A percentile compares a stretch with the other conserved stretches of the same genome.
phyloP scores from a whole-genome alignment of 805 yeast genomes.

The Komagataella pastoris region DNA sequence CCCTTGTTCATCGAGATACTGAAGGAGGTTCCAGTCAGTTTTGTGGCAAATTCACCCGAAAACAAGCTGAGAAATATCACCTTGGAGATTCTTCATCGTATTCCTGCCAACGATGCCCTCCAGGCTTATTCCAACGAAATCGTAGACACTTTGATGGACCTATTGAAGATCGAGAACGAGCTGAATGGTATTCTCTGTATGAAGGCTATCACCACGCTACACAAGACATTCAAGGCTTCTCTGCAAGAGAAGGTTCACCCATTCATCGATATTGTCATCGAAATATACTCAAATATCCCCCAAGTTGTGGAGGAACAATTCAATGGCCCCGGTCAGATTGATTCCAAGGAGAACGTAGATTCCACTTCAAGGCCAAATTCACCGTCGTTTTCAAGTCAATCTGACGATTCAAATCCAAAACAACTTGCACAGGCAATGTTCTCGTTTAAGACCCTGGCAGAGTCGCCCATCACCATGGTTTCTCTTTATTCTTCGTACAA shows the following conservation, averaged over 20 bases:
- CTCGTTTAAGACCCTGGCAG: conserved; percentile 87
- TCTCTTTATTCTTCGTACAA: conserved; percentile 82
- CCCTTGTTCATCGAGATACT: conserved; percentile 59
- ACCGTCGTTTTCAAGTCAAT: conserved; percentile 27
- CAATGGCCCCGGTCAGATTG: conserved; percentile 14
- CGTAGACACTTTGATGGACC: conserved; percentile 41
- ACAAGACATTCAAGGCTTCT: conserved; percentile 65
- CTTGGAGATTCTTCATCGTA: conserved; percentile 67
- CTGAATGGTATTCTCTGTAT: conserved; percentile 89
- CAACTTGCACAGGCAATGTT: conserved; percentile 52
- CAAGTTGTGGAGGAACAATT: conserved; percentile 62
- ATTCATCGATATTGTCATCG: conserved; percentile 63
- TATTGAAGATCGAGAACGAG: conserved; percentile 74
- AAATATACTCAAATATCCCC: conserved; percentile 71
- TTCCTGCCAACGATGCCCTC: conserved; percentile 72
- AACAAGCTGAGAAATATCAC: conserved; percentile 67
- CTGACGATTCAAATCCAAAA: conserved; percentile 28
- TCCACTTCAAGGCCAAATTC: conserved; percentile 23
- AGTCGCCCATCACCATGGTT: conserved; percentile 95
- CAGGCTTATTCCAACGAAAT: conserved; percentile 55
- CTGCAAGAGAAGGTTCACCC: conserved; percentile 62
- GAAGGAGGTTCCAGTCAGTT: conserved; percentile 60
- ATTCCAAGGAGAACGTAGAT: conserved; percentile 9
- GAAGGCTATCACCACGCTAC: conserved; percentile 75
- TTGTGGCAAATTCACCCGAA: conserved; percentile 51